Evolutionary conservation across 2,329 filamentous ascomycete genomes (phyloP).

Genomic region (Xylaria sp.): DNA sequence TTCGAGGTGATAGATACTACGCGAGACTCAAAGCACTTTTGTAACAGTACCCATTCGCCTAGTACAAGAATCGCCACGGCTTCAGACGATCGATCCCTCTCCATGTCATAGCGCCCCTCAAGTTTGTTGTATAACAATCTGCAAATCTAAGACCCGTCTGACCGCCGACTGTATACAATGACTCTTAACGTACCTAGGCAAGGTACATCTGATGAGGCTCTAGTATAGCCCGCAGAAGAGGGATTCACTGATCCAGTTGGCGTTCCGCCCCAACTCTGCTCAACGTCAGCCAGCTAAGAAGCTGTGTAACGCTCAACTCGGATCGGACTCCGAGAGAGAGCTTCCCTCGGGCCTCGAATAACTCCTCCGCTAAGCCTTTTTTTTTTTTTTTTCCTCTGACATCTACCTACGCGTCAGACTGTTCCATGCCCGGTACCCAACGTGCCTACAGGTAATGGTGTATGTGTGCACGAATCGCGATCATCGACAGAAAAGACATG

Average conservation of each 20-base stretch:
- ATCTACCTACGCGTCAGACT: not conserved
- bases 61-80: not conserved
- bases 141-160: not conserved
- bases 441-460: not conserved
- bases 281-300: slow-evolving; percentile 18
- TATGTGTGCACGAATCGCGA: not conserved
- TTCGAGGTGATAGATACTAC: not conserved
- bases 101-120: not conserved
- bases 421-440: not conserved
- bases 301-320: slow-evolving; percentile 28
- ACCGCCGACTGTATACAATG: not conserved
- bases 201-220: slow-evolving; percentile 19
- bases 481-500: not conserved
- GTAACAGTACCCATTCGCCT: not conserved
- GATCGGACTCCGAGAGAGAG: slow-evolving; percentile 33
- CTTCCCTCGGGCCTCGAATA: not conserved
- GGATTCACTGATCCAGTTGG: slow-evolving; percentile 3
- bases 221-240: not conserved
- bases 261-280: not conserved
- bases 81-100: slow-evolving; percentile 9
- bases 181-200: not conserved
- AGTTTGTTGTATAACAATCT: not conserved
- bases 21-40: not conserved
- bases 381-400: not conserved
- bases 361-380: not conserved